Evolutionary conservation across 306 rosid genomes (phyloP).

Genomic region (Heteromeles arbutifolia): DNA sequence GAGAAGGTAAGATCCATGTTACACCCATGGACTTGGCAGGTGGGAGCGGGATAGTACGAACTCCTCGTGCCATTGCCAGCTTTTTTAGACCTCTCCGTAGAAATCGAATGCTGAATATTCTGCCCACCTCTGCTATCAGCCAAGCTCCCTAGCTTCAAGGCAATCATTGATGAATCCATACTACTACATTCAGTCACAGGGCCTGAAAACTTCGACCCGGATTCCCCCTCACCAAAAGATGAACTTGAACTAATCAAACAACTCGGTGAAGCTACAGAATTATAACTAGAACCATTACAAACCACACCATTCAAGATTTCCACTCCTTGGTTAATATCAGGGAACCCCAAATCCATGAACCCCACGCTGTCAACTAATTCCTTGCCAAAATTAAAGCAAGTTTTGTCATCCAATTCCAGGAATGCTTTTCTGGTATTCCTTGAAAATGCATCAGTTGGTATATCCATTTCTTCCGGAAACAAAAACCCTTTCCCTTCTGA

Average conservation of each 20-base stretch:
- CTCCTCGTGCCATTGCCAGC: slow-evolving; percentile 38
- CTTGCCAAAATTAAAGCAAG: slow-evolving; percentile 33
- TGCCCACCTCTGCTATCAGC: slow-evolving; percentile 33
- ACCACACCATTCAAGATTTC: slow-evolving; percentile 40
- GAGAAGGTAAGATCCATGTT: slow-evolving; percentile 66
- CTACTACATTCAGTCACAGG: slow-evolving; percentile 30
- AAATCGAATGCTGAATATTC: slow-evolving; percentile 12
- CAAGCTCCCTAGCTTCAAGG: slow-evolving; percentile 62
- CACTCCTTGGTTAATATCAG: slow-evolving; percentile 34
- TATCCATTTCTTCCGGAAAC: slow-evolving; percentile 55
- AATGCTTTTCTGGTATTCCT: slow-evolving; percentile 33
- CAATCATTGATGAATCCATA: slow-evolving; percentile 46
- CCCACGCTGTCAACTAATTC: slow-evolving; percentile 44
- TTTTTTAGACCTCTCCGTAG: slow-evolving; percentile 36
- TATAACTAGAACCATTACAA: slow-evolving; percentile 33
- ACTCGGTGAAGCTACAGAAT: slow-evolving; percentile 39
- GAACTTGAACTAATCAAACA: slow-evolving; percentile 47
- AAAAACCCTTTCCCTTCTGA: slow-evolving; percentile 53
- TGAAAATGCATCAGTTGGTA: slow-evolving; percentile 47
- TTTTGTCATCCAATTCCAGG: slow-evolving; percentile 50
- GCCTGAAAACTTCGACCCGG: slow-evolving; percentile 38
- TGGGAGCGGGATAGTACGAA: slow-evolving; percentile 36
- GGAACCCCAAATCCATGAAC: slow-evolving; percentile 47
- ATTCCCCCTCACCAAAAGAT: slow-evolving; percentile 45
- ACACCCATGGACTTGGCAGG: slow-evolving; percentile 78